Evolutionary conservation across 2,329 filamentous ascomycete species (phyloP).

Genomic region (Botrytis galanthina): DNA sequence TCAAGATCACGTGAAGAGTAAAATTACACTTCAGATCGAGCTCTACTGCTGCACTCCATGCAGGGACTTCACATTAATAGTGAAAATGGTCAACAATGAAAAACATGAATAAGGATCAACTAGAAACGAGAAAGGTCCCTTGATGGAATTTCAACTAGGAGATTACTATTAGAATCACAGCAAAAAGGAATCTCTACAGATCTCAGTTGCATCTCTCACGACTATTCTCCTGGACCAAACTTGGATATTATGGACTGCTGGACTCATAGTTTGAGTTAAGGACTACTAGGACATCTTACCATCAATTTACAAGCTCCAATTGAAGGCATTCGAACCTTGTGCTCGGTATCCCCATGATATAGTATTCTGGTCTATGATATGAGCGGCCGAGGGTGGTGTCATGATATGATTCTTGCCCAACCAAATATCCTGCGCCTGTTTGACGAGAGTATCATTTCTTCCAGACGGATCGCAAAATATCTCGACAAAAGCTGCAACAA

Average conservation of each 20-base stretch:
- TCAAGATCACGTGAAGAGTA: background rate
- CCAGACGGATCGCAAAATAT: background rate
- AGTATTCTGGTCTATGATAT: background rate
- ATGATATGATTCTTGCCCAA: background rate
- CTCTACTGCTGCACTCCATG: conserved; percentile 3
- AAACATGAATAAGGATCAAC: background rate
- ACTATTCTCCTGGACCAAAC: background rate
- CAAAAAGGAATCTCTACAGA: background rate
- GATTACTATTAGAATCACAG: background rate
- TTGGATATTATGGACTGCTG: background rate
- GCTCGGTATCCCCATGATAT: background rate
- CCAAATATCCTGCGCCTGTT: background rate
- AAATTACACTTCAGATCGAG: background rate
- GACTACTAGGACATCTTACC: background rate
- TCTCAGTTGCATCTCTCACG: background rate
- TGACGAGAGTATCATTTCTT: background rate
- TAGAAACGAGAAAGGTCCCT: background rate
- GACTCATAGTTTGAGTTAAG: background rate
- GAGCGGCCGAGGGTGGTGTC: background rate
- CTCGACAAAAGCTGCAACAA: background rate
- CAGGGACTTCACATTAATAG: background rate
- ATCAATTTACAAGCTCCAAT: background rate
- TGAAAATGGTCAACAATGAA: background rate
- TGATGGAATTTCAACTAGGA: background rate
- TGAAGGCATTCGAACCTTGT: background rate